Base-by-base conservation (phyloP, 1,284 basidiomycete species). In the Inonotus hispidus region DNA sequence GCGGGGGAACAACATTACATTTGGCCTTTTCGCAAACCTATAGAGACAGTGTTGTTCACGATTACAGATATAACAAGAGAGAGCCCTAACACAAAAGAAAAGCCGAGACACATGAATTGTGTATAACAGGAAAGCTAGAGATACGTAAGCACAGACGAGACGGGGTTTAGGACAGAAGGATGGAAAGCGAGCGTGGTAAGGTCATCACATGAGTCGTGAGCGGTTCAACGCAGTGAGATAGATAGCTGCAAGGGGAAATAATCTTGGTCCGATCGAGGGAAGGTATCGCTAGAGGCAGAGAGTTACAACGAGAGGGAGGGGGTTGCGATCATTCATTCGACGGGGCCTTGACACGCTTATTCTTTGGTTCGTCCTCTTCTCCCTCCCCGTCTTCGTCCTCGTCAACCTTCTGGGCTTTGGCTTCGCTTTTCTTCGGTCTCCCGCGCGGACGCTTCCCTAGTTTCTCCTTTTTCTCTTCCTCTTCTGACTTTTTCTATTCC, bases 281-380 rank as follows among this genome's bases (percentile, higher is more conserved):
- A 50, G 56, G 62, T 38, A 52, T 58, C 52, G 62, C 45, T 4
- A 32, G 32, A 35, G 52, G 29, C 57, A 47, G 53, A 56, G 46
- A 7, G 35, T 14, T 23, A 43, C 13, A 52, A 43, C 38, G 46
- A 50, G 47, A 39, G 54, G 54, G 47, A 39, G 54, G 54, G 27
- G 57, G 41, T 25, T 45, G 41, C 35, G 8, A 59, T 37, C 53
- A 59, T 25, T 59, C 58, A 25, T 55, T 52, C 13, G 58, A 60
- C 21, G 62, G 56, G 25, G 62, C 67, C 32, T 62, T 62, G 35
- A 64, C 61, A 32, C 65, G 68, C 53, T 74, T 66, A 70, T 81
- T 82, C 81, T 90, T 90, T 70, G 83, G 82, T 68, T 87, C 88
- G 67, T 87, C 79, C 56, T 87, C 87, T 66, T 58, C 57, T 85